Evolutionary conservation across 2,329 filamentous ascomycete genomes (phyloP).

Genomic region (Cytospora paraplurivora): DNA sequence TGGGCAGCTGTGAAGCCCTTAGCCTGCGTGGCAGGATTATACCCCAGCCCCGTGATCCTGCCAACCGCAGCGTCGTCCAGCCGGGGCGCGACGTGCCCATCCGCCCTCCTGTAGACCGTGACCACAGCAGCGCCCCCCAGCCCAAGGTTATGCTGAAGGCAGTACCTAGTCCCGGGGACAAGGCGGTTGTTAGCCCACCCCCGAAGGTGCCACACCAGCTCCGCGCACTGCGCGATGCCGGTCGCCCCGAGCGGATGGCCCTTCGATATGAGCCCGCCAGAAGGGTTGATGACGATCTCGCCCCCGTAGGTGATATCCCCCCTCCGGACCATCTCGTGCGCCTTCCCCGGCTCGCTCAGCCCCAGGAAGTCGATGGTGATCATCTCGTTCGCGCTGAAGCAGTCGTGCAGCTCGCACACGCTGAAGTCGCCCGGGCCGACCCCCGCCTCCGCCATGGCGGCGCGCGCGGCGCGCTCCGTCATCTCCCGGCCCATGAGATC

Average conservation of each 20-base stretch:
- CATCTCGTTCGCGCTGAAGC: constrained; percentile 96
- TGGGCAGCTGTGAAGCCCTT: constrained; percentile 84
- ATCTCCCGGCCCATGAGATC: constrained; percentile 90
- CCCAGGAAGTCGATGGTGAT: constrained; percentile 85
- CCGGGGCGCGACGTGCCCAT: constrained; percentile 65
- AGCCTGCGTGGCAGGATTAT: constrained; percentile 89
- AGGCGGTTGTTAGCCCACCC: constrained; percentile 94
- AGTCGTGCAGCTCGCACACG: constrained; percentile 94
- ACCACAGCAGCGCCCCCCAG: constrained; percentile 89
- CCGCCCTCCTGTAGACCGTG: constrained; percentile 83
- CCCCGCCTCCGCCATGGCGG: constrained; percentile 74
- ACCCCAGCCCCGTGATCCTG: constrained; percentile 70
- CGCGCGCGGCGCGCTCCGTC: constrained; percentile 68
- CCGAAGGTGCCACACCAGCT: constrained; percentile 91
- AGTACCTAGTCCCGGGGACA: constrained; percentile 67
- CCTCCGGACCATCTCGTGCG: constrained; percentile 83
- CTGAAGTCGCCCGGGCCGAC: constrained; percentile 70
- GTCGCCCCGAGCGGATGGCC: constrained; percentile 93
- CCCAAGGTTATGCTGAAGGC: constrained; percentile 90
- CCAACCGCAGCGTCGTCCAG: constrained; percentile 67
- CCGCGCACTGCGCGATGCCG: constrained; percentile 92
- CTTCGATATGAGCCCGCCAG: constrained; percentile 92
- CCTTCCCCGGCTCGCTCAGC: constrained; percentile 75
- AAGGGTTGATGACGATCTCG: constrained; percentile 84
- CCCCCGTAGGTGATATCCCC: constrained; percentile 93